phyloP scores from a whole-genome alignment of 163 green algal species.

The Volvox carteri region DNA sequence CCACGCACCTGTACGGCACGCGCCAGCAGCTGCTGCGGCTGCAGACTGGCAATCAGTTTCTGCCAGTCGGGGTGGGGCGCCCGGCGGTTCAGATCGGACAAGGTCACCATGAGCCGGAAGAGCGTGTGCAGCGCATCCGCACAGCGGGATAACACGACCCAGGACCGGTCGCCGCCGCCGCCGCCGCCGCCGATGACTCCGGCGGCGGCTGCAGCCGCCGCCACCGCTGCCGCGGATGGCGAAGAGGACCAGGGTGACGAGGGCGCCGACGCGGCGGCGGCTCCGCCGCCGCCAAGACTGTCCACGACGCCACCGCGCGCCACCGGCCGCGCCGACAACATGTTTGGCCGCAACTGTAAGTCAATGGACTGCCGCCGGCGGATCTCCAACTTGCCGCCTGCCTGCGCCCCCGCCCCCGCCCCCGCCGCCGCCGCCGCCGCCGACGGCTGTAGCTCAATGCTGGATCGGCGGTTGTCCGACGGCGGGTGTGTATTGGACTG shows the following conservation, averaged over 20 bases:
- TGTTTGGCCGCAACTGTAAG: not conserved
- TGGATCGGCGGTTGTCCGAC: not conserved
- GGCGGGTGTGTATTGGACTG: not conserved
- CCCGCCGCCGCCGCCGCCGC: not conserved
- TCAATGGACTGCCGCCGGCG: constrained; percentile 5
- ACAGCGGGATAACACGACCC: not conserved
- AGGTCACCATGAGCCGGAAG: constrained; percentile 31
- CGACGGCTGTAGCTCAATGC: not conserved
- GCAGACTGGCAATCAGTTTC: not conserved
- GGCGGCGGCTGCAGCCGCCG: not conserved
- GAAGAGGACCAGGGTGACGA: no score
- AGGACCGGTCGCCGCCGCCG: not conserved
- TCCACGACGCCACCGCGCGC: not conserved
- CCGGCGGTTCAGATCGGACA: constrained; percentile 30
- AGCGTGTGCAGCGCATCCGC: constrained; percentile 2
- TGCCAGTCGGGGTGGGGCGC: constrained; percentile 29
- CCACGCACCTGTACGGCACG: constrained; percentile 6
- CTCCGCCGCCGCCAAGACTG: not conserved
- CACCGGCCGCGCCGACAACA: not conserved
- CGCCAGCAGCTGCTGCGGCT: constrained; percentile 41
- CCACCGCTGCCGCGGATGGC: not conserved
- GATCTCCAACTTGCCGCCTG: not conserved
- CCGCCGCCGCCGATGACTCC: not conserved
- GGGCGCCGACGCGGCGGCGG: not conserved
- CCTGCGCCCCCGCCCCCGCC: not conserved